Evolutionary conservation across 2,329 filamentous ascomycete species (phyloP).

Genomic region (Nigrograna mackinnonii): DNA sequence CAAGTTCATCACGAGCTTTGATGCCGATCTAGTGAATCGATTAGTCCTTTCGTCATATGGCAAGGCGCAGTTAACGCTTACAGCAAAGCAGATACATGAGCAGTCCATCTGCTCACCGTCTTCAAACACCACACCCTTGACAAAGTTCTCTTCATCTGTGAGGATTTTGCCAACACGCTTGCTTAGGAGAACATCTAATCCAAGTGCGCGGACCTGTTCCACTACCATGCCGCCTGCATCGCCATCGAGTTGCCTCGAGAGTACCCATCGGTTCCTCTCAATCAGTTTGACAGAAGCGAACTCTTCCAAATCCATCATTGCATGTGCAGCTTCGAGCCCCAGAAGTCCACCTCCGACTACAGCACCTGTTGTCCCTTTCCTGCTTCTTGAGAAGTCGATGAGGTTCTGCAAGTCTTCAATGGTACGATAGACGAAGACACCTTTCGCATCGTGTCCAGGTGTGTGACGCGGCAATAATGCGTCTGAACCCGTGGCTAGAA

Average conservation of each 20-base stretch:
- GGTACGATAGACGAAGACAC: conserved; percentile 87
- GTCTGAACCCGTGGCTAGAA: conserved; percentile 85
- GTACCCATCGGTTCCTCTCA: conserved; percentile 80
- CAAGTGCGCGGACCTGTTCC: conserved; percentile 77
- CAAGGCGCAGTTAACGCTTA: conserved; percentile 37
- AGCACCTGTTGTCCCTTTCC: conserved; percentile 69
- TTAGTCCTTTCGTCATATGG: background rate
- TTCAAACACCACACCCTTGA: conserved; percentile 77
- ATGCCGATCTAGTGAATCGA: conserved; percentile 67
- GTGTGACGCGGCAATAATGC: conserved; percentile 74
- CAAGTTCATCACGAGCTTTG: conserved; percentile 77
- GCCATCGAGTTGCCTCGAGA: conserved; percentile 79
- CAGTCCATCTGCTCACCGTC: conserved; percentile 79
- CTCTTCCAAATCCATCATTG: conserved; percentile 82
- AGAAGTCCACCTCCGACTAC: conserved; percentile 85
- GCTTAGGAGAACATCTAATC: conserved; percentile 77
- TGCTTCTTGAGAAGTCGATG: conserved; percentile 70
- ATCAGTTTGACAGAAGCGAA: conserved; percentile 77
- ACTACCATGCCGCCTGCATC: conserved; percentile 83
- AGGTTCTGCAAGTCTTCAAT: conserved; percentile 80
- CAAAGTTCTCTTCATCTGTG: conserved; percentile 67
- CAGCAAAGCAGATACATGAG: conserved; percentile 82
- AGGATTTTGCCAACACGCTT: conserved; percentile 75
- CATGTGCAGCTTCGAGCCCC: conserved; percentile 86
- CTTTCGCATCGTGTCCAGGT: conserved; percentile 76